Conservation (phyloP, 2,329 filamentous ascomycete species). For the Rutstroemia sp. region DNA sequence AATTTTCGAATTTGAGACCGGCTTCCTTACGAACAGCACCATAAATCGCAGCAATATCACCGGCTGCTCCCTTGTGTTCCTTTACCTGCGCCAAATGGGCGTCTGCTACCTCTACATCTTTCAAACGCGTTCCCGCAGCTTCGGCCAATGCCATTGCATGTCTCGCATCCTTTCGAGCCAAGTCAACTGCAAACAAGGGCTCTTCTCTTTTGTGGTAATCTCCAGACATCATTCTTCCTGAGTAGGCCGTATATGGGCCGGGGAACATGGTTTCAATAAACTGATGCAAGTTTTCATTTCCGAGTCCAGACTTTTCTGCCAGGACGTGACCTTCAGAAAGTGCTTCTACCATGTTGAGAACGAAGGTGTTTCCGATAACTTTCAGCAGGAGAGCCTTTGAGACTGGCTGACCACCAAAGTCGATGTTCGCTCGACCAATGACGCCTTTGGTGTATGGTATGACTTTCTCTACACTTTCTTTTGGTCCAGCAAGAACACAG, state of each 20-base stretch:
- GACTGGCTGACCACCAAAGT: constrained; percentile 62
- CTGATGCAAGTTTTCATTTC: constrained; percentile 59
- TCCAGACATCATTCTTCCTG: constrained; percentile 63
- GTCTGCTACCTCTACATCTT: constrained; percentile 59
- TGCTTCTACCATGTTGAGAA: constrained; percentile 66
- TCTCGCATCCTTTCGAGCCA: constrained; percentile 74
- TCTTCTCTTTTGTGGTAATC: constrained; percentile 70
- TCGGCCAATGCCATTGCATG: constrained; percentile 66
- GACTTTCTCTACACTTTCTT: constrained; percentile 52
- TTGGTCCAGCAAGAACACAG: constrained; percentile 63
- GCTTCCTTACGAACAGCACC: constrained; percentile 68
- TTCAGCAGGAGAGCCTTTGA: constrained; percentile 64
- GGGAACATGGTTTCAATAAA: constrained; percentile 70
- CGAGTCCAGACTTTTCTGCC: constrained; percentile 75
- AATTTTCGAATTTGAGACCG: constrained; percentile 67
- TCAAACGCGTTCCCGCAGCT: constrained; percentile 52
- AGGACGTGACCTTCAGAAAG: constrained; percentile 71
- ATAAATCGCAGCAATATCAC: constrained; percentile 79
- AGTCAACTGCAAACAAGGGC: constrained; percentile 75
- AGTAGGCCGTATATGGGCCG: constrained; percentile 68
- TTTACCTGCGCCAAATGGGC: constrained; percentile 62
- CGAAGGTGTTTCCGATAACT: constrained; percentile 78
- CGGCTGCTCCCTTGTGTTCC: constrained; percentile 58
- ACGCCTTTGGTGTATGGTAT: constrained; percentile 67
- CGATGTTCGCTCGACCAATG: constrained; percentile 59